Evolutionary conservation across 75 land plant species (phyloP).

Genomic region (Cunninghamia lanceolata): DNA sequence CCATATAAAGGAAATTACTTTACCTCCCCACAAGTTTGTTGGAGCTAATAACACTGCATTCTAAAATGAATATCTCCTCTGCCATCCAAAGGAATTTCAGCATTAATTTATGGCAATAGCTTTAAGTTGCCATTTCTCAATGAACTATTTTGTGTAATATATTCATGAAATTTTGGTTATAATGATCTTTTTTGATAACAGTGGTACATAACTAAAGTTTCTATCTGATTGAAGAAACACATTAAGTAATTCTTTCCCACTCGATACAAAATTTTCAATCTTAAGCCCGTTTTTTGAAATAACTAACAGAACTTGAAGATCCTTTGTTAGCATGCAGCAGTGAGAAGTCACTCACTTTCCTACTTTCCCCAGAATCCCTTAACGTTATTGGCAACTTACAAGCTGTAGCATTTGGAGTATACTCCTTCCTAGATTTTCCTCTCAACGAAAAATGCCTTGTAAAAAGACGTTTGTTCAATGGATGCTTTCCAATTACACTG

Average conservation of each 20-base stretch:
- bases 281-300: slow-evolving; percentile 1
- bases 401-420: slow-evolving; percentile 24
- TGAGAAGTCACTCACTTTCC: slow-evolving; percentile 14
- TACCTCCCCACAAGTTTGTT: slow-evolving; percentile 2
- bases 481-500: slow-evolving; percentile 47
- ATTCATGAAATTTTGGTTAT: not conserved
- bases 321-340: not conserved
- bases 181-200: not conserved
- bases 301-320: slow-evolving; percentile 6
- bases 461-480: slow-evolving; percentile 43
- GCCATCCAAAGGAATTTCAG: not conserved
- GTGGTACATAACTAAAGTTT: slow-evolving; percentile 2
- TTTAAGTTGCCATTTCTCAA: slow-evolving; percentile 2
- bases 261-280: not conserved
- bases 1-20: not conserved
- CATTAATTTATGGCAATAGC: not conserved
- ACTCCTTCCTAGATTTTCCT: slow-evolving; percentile 22
- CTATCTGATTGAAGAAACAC: not conserved
- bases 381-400: slow-evolving; percentile 12
- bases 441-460: slow-evolving; percentile 65
- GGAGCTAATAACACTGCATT: not conserved
- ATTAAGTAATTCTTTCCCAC: not conserved
- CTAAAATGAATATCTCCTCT: not conserved
- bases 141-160: too few relatives aligned
- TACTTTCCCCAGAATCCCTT: slow-evolving; percentile 57